Base-by-base conservation (phyloP, 2,329 filamentous ascomycete genomes). In the Trichoderma atroviride region DNA sequence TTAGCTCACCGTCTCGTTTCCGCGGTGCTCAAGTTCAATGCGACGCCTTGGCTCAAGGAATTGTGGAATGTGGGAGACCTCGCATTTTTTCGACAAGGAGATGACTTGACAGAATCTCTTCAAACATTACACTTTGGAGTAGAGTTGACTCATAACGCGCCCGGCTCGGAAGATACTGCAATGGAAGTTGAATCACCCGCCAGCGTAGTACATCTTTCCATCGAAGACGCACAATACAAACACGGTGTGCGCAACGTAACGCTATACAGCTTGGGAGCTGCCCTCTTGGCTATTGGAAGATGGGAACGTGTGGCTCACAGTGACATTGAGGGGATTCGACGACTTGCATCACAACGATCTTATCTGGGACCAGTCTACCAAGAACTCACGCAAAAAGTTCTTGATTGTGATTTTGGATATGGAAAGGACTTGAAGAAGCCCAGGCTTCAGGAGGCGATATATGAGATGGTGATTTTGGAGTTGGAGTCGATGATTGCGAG, bases 361-460 rank as follows among this genome's bases (percentile, higher is more conserved):
- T 65, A 57, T 27, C 24, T 65, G 29, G 62, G 53, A n/a, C 53
- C 52, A 0, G 37, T 65, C 6, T 65, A 65, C 6, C 53, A 57
- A n/a, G 62, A 65, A 11, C 16, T 57, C 16, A 65, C 53, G 7
- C 61, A 57, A 1, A 65, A 65, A 16, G 62, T 65, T 0, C 62
- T 65, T 7, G 62, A 65, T 27, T 65, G 53, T 7, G 62, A 65
- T 31, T 64, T 64, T 31, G 61, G 61, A 35, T 31, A 64, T 31
- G 61, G 61, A 1, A 64, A 56, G 10, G 61, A 64, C 43, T 6
- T 64, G 61, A 64, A 64, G 35, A 64, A 64, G 50, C 61, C 61
- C 2, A 64, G 50, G 7, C 61, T 64, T 22, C 61, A 56, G 24
- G 50, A 64, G 7, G 61, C 61, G 2, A 31, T 64, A 11, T 64